Base-by-base conservation (phyloP, 441 rosid species). In the Gossypium davidsonii region DNA sequence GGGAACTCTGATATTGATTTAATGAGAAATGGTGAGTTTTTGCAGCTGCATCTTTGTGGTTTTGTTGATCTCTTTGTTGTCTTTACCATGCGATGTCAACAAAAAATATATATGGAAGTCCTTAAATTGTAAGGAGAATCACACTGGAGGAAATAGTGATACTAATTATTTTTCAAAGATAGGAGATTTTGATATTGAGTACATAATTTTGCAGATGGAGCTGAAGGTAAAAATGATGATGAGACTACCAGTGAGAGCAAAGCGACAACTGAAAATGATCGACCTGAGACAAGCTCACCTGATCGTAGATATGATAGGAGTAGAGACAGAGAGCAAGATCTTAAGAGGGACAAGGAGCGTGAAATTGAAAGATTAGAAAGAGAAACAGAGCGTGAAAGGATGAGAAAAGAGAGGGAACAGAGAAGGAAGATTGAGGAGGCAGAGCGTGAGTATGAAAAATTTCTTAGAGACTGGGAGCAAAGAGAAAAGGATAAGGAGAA, bases 401-500 rank as follows among this genome's bases (percentile, higher is more conserved):
- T 83, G 60, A 86, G 98, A 83, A 91, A 91, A 81, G 99, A 90
- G 85, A 91, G 98, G 83, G 98, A 95, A 83, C 95, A 84, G 75
- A 90, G 89, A 80, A 89, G 97, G 85, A 93, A 88, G 86, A 74
- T 86, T 63, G 97, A 90, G 82, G 99, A 91, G 64, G 91, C 94
- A 20, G 98, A 95, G 80, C 94, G 97, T 18, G 98, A 87, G 68
- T 95, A 87, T 83, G 98, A 89, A 80, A 79, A 86, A 74, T 88
- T 91, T 66, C 93, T 95, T 58, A 92, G 89, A 85, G 97, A 90
- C 66, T 95, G 97, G 99, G 99, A 93, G 79, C 89, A 89, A 64
- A 88, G 97, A 73, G 98, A 93, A 76, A 91, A 94, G 77, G 97
- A 93, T 66, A 95, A 79, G 79, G 99, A 95, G 81, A 93, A 91